Evolutionary conservation across 768 basidiomycete genomes (phyloP), one percentile per base, ranked within the genome.

Genomic region (Boletus patriciae): DNA sequence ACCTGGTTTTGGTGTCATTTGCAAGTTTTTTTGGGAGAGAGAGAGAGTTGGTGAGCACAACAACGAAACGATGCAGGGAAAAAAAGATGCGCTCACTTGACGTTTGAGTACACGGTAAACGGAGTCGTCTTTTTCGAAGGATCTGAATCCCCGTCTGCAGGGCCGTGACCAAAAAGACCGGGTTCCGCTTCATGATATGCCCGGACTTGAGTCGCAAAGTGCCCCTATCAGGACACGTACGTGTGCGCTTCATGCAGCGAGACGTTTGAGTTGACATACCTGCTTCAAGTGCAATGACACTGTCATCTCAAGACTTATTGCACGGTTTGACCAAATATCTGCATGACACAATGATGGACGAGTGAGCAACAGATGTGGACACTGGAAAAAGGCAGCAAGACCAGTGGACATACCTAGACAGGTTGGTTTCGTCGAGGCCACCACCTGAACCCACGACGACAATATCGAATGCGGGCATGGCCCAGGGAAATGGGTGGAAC

Each of bases 271-370:
- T n/a, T 23, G 10, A 15, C 69, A 23, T 42, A 91, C 94, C 94
- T 68, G 92, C 96, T 76, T 98, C 96, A 49, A 98, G 70, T 2
- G 86, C 89, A 7, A 96, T 61, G 45, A 89, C 83, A 6, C 94
- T 94, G 45, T 92, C 88, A 57, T 82, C 78, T 94, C 95, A 98
- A 10, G 74, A 66, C 10, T 78, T 66, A 36, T 77, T 70, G 60
- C 72, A 76, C 9, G 90, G 81, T 68, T 98, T 98, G 69, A 97
- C 72, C 50, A 97, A 76, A 76, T 96, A 98, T n/a, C 94, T 95
- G 65, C 29, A 44, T 16, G 43, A 38, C 19, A 4, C 25, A 4
- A 49, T 38, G 19, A 46, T 23, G 44, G 57, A 57, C 62, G 58
- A 21, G 63, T 61, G 57, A 42, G 47, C 34, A 44, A 52, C 60